phyloP scores from a whole-genome alignment of 768 basidiomycete genomes.

The Tylopilus vinaceipallidus region DNA sequence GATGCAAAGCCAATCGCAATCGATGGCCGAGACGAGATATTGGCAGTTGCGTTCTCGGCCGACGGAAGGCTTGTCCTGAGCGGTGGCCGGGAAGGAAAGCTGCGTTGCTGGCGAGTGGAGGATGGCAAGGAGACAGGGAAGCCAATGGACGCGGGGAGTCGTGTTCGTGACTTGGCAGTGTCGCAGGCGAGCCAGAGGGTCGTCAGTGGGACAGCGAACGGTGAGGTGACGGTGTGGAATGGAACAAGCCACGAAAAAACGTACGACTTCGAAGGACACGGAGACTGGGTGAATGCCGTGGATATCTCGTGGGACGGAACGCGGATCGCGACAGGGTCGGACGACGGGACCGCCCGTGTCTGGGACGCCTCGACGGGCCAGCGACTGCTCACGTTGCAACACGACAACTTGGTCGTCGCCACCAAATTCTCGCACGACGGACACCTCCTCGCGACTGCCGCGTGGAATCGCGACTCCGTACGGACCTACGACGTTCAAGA shows the following conservation, averaged over 20 bases:
- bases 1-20: too few species aligned
- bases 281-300: not conserved
- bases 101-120: not conserved
- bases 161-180: not conserved
- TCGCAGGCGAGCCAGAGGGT: not conserved
- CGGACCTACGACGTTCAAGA: not conserved
- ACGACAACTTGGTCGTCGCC: not conserved
- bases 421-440: not conserved
- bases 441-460: not conserved
- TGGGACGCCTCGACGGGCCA: not conserved
- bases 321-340: not conserved
- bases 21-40: too few species aligned
- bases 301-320: not conserved
- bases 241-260: not conserved
- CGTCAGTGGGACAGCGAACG: not conserved
- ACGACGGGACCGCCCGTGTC: not conserved
- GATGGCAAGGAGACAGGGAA: not conserved
- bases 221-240: not conserved
- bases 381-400: not conserved
- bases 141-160: not conserved
- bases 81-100: not conserved
- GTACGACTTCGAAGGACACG: not conserved
- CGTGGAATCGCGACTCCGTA: accelerated
- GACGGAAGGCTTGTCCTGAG: not conserved
- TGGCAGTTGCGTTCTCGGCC: not conserved